phyloP scores from a whole-genome alignment of 768 basidiomycete genomes.

The Mycena floridula region DNA sequence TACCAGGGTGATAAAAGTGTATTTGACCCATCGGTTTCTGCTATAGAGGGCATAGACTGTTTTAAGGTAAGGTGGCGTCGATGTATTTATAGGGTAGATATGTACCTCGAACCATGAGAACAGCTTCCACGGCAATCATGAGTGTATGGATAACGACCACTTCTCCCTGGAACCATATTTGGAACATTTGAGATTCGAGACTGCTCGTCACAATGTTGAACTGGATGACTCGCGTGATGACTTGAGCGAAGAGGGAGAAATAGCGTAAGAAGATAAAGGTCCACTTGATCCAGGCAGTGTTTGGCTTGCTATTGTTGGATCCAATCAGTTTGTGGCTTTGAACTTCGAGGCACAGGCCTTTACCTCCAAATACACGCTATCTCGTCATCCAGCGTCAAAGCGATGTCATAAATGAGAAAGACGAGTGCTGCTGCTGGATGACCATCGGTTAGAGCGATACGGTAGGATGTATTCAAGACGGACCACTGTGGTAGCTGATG shows the following conservation, averaged over 20 bases:
- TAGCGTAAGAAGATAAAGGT: no score
- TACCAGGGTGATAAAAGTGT: constrained; percentile 16
- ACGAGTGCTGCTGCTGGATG: neutral
- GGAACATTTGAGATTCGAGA: neutral
- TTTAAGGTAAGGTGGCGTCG: neutral
- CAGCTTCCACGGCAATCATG: constrained; percentile 22
- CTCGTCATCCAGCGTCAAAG: neutral
- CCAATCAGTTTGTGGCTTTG: neutral
- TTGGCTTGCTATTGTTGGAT: no score
- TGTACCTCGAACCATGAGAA: constrained; percentile 23
- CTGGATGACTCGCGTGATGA: constrained; percentile 11
- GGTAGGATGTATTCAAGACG: no score
- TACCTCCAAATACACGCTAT: neutral
- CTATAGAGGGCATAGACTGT: constrained; percentile 36
- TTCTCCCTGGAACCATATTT: constrained; percentile 20
- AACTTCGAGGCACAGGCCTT: neutral
- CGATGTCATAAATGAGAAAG: neutral
- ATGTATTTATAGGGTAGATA: neutral
- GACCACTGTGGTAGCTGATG: no score
- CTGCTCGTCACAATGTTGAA: constrained; percentile 13
- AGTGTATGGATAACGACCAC: constrained; percentile 17
- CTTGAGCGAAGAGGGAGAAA: constrained; percentile 13
- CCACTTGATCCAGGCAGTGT: no score
- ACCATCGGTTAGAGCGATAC: no score
- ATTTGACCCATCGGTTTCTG: constrained; percentile 20